Percentiles rank a stretch among this genome's conserved stretches.
Conservation (phyloP, 2,329 filamentous ascomycete genomes). For the Phaeophleospora eucalypticola region DNA sequence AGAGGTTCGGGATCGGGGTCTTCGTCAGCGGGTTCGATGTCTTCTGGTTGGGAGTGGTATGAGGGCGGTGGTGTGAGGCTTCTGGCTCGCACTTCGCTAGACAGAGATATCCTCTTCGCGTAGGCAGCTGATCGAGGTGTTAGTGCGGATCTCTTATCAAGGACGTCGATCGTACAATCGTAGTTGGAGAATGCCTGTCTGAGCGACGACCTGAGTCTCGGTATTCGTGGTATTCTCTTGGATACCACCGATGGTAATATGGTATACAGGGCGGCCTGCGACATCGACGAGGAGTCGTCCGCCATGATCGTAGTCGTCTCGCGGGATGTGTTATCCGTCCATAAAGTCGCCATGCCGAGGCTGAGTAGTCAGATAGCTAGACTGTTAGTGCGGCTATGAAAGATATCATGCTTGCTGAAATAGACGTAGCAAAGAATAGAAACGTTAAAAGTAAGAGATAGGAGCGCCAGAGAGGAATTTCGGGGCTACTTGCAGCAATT, state of each 20-base stretch:
- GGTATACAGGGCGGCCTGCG: constrained; percentile 2
- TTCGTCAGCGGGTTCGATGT: constrained; percentile 10
- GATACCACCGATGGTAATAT: constrained; percentile 2
- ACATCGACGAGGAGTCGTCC: neutral
- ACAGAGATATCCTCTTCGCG: constrained; percentile 16
- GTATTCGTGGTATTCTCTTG: neutral
- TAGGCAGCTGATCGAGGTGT: no score
- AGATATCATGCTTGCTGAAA: neutral
- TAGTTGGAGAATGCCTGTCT: neutral
- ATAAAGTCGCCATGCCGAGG: neutral
- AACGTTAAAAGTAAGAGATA: neutral
- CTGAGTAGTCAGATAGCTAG: neutral
- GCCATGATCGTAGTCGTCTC: neutral
- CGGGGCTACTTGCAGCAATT: neutral
- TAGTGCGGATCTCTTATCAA: no score
- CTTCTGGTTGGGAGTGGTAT: constrained; percentile 16
- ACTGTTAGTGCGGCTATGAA: neutral
- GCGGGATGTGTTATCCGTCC: neutral
- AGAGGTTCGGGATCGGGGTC: constrained; percentile 11
- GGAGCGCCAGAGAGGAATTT: neutral
- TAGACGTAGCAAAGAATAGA: neutral
- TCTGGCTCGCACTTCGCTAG: constrained; percentile 4
- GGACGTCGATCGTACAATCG: neutral
- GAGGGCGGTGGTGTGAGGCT: constrained; percentile 38
- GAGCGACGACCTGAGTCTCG: neutral